Conservation (phyloP, 1,139 yeast species). For the Suzukiozyma palmioleophila region DNA sequence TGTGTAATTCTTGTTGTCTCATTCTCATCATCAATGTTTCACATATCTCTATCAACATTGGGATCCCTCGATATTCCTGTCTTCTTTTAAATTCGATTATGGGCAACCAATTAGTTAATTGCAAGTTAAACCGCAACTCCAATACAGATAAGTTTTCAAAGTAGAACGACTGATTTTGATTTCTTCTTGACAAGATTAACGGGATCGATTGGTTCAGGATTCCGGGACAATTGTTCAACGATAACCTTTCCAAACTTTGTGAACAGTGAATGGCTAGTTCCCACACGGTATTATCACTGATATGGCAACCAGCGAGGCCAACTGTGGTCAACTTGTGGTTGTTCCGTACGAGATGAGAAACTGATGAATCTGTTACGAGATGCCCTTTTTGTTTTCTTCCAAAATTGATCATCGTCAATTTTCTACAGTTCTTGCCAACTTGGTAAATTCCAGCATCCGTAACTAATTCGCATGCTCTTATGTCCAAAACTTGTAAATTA, state of each 20-base stretch:
- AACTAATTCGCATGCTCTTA: conserved; percentile 80
- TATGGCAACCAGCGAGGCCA: conserved; percentile 85
- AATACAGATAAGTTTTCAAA: conserved; percentile 65
- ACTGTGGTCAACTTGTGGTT: conserved; percentile 58
- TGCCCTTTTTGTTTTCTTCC: conserved; percentile 76
- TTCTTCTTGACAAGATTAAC: conserved; percentile 33
- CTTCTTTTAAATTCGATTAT: conserved; percentile 65
- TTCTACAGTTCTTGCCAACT: conserved; percentile 56
- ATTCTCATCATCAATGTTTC: conserved; percentile 59
- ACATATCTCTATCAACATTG: conserved; percentile 72
- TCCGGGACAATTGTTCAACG: conserved; percentile 69
- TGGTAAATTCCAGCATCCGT: conserved; percentile 71
- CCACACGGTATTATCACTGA: conserved; percentile 77
- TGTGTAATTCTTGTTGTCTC: conserved; percentile 55
- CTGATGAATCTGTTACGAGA: conserved; percentile 65
- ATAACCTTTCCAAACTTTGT: conserved; percentile 55
- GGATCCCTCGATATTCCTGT: conserved; percentile 48
- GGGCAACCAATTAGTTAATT: conserved; percentile 57
- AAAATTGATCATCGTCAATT: conserved; percentile 58
- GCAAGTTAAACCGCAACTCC: conserved; percentile 64
- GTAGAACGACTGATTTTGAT: conserved; percentile 16
- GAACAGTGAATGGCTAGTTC: conserved; percentile 67
- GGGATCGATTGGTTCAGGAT: conserved; percentile 69
- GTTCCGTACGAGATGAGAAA: conserved; percentile 53
- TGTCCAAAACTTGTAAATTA: conserved; percentile 59